phyloP scores from a whole-genome alignment of 2,329 filamentous ascomycete genomes.

The Neonectria sp. region DNA sequence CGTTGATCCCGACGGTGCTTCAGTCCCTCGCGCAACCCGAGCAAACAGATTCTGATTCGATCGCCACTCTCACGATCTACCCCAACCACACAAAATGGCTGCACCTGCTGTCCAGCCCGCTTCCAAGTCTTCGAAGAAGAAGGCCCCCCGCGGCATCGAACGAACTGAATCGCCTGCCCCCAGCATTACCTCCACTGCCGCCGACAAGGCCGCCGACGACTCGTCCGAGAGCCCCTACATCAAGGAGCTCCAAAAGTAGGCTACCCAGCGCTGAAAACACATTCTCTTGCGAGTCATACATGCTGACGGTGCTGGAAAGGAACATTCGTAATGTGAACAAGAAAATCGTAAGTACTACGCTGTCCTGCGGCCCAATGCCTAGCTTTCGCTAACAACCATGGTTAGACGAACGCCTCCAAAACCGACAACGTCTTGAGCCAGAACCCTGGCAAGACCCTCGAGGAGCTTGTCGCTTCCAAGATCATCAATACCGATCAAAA shows the following conservation, averaged over 20 bases:
- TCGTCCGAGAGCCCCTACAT: slow-evolving; percentile 82
- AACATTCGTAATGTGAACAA: slow-evolving; percentile 93
- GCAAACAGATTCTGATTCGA: slow-evolving; percentile 33
- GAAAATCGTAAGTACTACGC: slow-evolving; percentile 81
- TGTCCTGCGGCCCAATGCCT: slow-evolving; percentile 30
- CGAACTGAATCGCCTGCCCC: slow-evolving; percentile 71
- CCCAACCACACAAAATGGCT: slow-evolving; percentile 65
- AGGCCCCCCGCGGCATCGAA: slow-evolving; percentile 66
- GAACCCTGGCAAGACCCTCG: slow-evolving; percentile 79
- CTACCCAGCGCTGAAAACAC: slow-evolving; percentile 20
- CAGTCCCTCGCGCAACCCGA: slow-evolving; percentile 41
- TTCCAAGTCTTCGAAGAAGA: slow-evolving; percentile 80
- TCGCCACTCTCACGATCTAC: slow-evolving; percentile 30
- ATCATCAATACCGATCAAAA: slow-evolving; percentile 88
- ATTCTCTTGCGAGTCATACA: background rate
- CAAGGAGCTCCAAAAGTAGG: slow-evolving; percentile 92
- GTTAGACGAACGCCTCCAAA: slow-evolving; percentile 78
- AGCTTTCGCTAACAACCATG: slow-evolving; percentile 35
- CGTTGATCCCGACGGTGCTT: slow-evolving; percentile 32
- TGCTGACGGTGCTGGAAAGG: slow-evolving; percentile 63
- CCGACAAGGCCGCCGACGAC: slow-evolving; percentile 70
- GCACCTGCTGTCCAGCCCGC: slow-evolving; percentile 73
- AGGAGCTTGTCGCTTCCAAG: slow-evolving; percentile 78
- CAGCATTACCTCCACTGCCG: slow-evolving; percentile 60
- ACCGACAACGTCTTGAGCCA: slow-evolving; percentile 79